Percentiles rank a stretch among this genome's conserved stretches.
Evolutionary conservation across 176 grass and related monocot genomes (phyloP).

Genomic region (Musa beccarii): DNA sequence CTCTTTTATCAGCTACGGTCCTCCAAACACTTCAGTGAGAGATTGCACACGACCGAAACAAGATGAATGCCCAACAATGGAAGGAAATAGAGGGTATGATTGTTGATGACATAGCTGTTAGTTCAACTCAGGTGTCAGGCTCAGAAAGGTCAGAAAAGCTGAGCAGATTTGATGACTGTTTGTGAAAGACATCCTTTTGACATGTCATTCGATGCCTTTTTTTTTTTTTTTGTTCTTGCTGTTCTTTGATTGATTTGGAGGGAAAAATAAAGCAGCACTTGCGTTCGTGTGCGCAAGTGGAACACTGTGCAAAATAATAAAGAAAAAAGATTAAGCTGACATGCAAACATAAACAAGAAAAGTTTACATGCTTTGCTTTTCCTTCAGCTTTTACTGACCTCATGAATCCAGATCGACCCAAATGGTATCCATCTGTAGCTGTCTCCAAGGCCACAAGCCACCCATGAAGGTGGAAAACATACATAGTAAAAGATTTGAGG

Average conservation of each 20-base stretch:
- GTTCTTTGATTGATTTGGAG: neutral
- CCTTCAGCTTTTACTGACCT: neutral
- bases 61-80: too few species aligned
- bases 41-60: too few species aligned
- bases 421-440: neutral
- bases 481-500: too few species aligned
- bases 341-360: constrained; percentile 2
- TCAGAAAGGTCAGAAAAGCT: too few species aligned
- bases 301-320: neutral
- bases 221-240: neutral
- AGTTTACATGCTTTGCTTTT: neutral
- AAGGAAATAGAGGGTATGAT: too few species aligned
- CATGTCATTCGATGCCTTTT: neutral
- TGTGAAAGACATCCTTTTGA: too few species aligned
- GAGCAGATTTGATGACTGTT: too few species aligned
- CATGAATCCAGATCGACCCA: neutral
- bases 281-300: neutral
- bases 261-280: neutral
- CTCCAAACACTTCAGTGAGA: too few species aligned
- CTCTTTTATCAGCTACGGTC: too few species aligned
- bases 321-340: neutral
- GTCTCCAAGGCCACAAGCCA: neutral
- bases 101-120: too few species aligned
- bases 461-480: too few species aligned
- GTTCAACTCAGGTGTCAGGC: too few species aligned